Conservation (phyloP, 2,329 filamentous ascomycete genomes). For the Clarireedia hainanense region DNA sequence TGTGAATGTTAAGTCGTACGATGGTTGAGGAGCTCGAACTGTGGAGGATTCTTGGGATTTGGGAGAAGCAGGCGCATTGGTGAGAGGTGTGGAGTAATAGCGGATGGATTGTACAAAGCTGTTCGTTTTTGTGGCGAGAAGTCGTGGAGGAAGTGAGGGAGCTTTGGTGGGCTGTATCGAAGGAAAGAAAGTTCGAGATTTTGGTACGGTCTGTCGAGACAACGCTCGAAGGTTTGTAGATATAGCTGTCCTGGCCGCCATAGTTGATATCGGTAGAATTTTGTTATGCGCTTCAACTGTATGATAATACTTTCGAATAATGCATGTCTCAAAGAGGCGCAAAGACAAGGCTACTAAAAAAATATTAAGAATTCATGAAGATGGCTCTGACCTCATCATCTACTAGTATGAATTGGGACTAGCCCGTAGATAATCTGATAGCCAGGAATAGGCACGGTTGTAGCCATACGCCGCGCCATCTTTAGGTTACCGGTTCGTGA, state of each 20-base stretch:
- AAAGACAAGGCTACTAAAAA: neutral
- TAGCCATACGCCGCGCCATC: too few species aligned
- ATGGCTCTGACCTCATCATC: neutral
- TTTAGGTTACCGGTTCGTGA: too few species aligned
- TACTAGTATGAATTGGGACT: neutral
- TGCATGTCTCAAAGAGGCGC: neutral
- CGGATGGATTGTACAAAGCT: neutral
- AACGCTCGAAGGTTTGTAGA: neutral
- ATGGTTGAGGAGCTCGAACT: constrained; percentile 37
- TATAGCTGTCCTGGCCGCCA: neutral
- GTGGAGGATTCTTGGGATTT: neutral
- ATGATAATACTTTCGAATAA: neutral
- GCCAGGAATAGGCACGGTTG: too few species aligned
- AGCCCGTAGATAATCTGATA: neutral
- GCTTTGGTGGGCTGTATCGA: neutral
- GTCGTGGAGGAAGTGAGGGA: neutral
- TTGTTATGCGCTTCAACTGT: neutral
- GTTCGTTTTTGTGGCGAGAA: neutral
- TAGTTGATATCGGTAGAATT: neutral
- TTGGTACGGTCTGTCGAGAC: neutral
- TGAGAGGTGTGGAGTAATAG: neutral
- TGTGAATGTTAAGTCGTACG: constrained; percentile 86
- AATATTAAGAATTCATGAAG: neutral
- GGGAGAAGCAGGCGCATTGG: neutral
- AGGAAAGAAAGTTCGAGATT: neutral